Evolutionary conservation across 2,329 filamentous ascomycete species (phyloP).

Genomic region (Monosporascus sp.): DNA sequence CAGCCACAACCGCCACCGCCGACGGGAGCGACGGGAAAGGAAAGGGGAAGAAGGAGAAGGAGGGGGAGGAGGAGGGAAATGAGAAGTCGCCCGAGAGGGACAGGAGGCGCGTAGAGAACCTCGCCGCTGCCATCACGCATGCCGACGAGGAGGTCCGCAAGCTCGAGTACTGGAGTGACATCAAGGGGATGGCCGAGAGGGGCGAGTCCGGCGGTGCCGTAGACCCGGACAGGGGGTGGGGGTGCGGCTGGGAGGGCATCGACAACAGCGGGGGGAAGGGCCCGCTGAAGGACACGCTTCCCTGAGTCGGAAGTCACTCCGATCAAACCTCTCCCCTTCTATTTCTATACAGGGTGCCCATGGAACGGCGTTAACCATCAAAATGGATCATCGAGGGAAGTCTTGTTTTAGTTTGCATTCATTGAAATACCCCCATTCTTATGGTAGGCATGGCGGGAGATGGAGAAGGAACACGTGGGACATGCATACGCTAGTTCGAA

Average conservation of each 20-base stretch:
- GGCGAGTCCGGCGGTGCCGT: conserved; percentile 43
- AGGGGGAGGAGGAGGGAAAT: conserved; percentile 24
- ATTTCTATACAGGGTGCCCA: too few species aligned
- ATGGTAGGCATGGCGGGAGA: too few species aligned
- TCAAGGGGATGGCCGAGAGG: conserved; percentile 60
- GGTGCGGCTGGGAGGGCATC: conserved; percentile 44
- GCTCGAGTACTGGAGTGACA: conserved; percentile 85
- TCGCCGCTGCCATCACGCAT: conserved; percentile 69
- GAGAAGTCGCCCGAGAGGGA: conserved; percentile 25
- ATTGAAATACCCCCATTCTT: too few species aligned
- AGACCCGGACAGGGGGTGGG: conserved; percentile 38
- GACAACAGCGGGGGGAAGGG: conserved; percentile 44
- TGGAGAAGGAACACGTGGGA: too few species aligned
- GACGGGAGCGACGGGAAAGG: conserved; percentile 8
- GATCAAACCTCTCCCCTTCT: too few species aligned
- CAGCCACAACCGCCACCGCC: conserved; percentile 27
- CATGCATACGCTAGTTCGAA: too few species aligned
- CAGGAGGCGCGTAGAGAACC: conserved; percentile 52
- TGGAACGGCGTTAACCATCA: too few species aligned
- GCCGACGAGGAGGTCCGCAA: conserved; percentile 76
- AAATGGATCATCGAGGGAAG: too few species aligned
- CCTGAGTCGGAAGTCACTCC: background rate
- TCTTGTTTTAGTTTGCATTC: too few species aligned
- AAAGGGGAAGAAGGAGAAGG: conserved; percentile 15
- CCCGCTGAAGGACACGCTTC: conserved; percentile 12